Percentiles rank a stretch among this genome's conserved stretches.
phyloP scores from a whole-genome alignment of 225 moss, liverwort and hornwort genomes.

The Asterella californica region DNA sequence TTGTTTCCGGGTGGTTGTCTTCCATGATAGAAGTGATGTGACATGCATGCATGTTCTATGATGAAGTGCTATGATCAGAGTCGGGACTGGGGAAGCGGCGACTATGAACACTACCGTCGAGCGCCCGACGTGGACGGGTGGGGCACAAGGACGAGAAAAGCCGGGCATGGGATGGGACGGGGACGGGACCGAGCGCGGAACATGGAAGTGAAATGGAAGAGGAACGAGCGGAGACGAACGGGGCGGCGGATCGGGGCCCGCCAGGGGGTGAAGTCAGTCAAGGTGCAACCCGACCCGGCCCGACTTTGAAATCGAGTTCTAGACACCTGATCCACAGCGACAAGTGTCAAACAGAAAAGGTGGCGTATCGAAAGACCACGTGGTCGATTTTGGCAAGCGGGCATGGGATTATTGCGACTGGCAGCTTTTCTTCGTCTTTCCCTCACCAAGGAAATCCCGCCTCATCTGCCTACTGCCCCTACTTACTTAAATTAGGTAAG shows the following conservation, averaged over 20 bases:
- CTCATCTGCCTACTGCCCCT: slow-evolving; percentile 2
- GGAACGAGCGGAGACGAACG: not conserved
- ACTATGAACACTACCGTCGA: not conserved
- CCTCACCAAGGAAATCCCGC: slow-evolving; percentile 1
- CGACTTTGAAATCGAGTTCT: not conserved
- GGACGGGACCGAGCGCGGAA: not conserved
- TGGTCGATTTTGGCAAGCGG: slow-evolving; percentile 2
- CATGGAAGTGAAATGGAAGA: not conserved
- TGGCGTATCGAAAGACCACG: not conserved
- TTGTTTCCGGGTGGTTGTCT: slow-evolving; percentile 9
- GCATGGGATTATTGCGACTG: slow-evolving; percentile 7
- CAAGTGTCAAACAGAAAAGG: not conserved
- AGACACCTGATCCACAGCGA: not conserved
- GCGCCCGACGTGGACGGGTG: slow-evolving; percentile 5
- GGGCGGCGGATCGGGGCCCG: slow-evolving; percentile 5
- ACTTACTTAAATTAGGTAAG: slow-evolving; percentile 2
- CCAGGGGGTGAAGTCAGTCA: not conserved
- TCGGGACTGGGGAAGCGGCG: not conserved
- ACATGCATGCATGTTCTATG: slow-evolving; percentile 16
- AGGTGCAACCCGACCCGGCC: not conserved
- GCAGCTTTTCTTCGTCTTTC: not conserved
- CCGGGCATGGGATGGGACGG: not conserved
- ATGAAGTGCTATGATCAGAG: slow-evolving; percentile 7
- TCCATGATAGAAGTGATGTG: slow-evolving; percentile 9
- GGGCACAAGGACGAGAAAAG: not conserved